A percentile compares a stretch with the other conserved stretches of the same genome.
phyloP scores from a whole-genome alignment of 352 stramenopile genomes.

The Phytophthora sp. region DNA sequence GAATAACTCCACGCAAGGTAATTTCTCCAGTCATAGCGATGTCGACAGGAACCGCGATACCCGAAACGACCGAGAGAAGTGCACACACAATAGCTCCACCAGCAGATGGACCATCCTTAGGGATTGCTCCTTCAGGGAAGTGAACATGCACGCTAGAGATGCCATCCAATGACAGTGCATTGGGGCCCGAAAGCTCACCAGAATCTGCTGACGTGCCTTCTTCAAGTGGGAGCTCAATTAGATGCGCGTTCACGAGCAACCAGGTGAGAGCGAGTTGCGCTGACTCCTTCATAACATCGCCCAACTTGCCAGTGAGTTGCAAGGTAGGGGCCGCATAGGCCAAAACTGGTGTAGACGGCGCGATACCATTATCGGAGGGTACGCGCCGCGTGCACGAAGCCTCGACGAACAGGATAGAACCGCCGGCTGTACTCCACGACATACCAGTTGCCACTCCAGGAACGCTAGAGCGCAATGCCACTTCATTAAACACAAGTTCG shows the following conservation, averaged over 20 bases:
- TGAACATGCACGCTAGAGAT: slow-evolving; percentile 88
- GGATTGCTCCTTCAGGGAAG: slow-evolving; percentile 89
- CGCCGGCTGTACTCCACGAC: slow-evolving; percentile 81
- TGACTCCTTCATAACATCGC: slow-evolving; percentile 92
- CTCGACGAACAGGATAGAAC: slow-evolving; percentile 88
- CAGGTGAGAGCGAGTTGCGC: slow-evolving; percentile 85
- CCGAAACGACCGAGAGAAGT: slow-evolving; percentile 77
- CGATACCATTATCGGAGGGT: slow-evolving; percentile 20
- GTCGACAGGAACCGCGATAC: slow-evolving; percentile 71
- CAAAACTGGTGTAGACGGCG: slow-evolving; percentile 23
- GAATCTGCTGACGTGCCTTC: not conserved
- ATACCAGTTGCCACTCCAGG: slow-evolving; percentile 82
- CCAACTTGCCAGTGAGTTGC: slow-evolving; percentile 76
- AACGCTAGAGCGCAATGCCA: slow-evolving; percentile 69
- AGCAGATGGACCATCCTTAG: slow-evolving; percentile 90
- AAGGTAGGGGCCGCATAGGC: slow-evolving; percentile 42
- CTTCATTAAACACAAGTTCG: slow-evolving; percentile 77
- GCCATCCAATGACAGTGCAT: slow-evolving; percentile 52
- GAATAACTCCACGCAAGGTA: slow-evolving; percentile 83
- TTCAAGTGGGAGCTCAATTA: slow-evolving; percentile 52
- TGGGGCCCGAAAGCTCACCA: slow-evolving; percentile 25
- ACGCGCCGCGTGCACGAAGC: slow-evolving; percentile 67
- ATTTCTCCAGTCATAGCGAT: slow-evolving; percentile 92
- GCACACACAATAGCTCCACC: slow-evolving; percentile 88
- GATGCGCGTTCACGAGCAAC: slow-evolving; percentile 68